Conservation (phyloP, 2,329 filamentous ascomycete species). For the Claviceps sp. region DNA sequence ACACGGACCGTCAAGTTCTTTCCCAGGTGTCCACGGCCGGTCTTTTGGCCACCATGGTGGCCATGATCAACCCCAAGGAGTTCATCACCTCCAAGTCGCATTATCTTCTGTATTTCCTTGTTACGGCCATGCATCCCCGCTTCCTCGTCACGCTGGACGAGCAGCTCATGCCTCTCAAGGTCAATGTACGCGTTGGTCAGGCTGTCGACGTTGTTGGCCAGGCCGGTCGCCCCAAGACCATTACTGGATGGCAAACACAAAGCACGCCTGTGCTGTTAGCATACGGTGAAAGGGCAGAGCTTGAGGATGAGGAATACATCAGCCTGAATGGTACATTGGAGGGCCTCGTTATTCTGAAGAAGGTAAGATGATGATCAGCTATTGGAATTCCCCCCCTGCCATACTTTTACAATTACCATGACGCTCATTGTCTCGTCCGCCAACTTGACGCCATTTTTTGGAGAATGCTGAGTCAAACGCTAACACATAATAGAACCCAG, state of each 20-base stretch:
- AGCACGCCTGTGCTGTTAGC: conserved; percentile 92
- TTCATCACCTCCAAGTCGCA: conserved; percentile 58
- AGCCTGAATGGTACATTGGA: conserved; percentile 83
- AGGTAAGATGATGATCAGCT: conserved; percentile 46
- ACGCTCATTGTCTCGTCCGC: too few species aligned
- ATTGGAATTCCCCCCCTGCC: neutral
- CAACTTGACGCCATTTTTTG: too few species aligned
- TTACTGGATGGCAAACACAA: conserved; percentile 98
- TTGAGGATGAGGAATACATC: conserved; percentile 96
- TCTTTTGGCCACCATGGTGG: conserved; percentile 77
- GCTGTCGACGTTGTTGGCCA: conserved; percentile 97
- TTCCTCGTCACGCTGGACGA: conserved; percentile 96
- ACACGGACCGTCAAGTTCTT: conserved; percentile 91
- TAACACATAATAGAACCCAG: conserved; percentile 23
- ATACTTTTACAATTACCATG: too few species aligned
- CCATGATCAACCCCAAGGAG: conserved; percentile 90
- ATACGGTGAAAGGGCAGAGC: conserved; percentile 89
- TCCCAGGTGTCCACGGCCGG: conserved; percentile 85
- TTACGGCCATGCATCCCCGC: conserved; percentile 90
- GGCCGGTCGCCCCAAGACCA: conserved; percentile 93
- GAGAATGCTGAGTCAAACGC: neutral
- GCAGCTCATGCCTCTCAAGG: conserved; percentile 80
- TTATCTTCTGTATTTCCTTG: conserved; percentile 94
- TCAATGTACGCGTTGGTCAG: conserved; percentile 94
- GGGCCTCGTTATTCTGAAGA: conserved; percentile 88